Percentiles rank a stretch among this genome's conserved stretches.
These are phyloP conservation scores for Penicillium sp. DNA, from an alignment of 2,329 filamentous ascomycete species.

Conservation along the genomic window DNA sequence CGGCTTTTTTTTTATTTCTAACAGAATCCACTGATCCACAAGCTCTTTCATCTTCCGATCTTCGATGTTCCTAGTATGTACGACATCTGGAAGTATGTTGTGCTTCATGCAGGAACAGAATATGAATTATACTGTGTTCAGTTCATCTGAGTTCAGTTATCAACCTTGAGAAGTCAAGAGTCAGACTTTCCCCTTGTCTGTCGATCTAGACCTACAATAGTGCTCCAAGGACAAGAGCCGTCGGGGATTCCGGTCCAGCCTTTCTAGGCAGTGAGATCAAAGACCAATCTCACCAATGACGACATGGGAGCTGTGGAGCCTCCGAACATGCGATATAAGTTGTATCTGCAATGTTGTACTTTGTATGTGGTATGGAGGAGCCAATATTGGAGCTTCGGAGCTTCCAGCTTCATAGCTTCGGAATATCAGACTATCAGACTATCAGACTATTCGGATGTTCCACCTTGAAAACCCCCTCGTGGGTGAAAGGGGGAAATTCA, in stretches of 20 bases:
- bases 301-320: neutral
- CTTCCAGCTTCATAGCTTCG: neutral
- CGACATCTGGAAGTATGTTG: neutral
- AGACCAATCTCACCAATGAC: neutral
- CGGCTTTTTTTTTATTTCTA: slow-evolving; percentile 11
- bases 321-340: neutral
- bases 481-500: neutral
- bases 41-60: neutral
- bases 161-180: neutral
- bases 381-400: too few relatives aligned
- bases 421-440: neutral
- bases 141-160: neutral
- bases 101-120: slow-evolving; percentile 3
- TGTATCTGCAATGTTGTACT: neutral
- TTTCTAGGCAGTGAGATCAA: neutral
- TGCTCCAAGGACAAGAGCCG: neutral
- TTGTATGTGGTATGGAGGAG: neutral
- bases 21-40: slow-evolving; percentile 2
- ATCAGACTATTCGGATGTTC: neutral
- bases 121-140: neutral
- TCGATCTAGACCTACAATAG: neutral
- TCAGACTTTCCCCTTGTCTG: neutral
- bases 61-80: neutral
- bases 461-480: neutral
- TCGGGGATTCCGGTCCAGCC: neutral